Conservation (phyloP, 257 asterid species). For the Primulina eburnea region DNA sequence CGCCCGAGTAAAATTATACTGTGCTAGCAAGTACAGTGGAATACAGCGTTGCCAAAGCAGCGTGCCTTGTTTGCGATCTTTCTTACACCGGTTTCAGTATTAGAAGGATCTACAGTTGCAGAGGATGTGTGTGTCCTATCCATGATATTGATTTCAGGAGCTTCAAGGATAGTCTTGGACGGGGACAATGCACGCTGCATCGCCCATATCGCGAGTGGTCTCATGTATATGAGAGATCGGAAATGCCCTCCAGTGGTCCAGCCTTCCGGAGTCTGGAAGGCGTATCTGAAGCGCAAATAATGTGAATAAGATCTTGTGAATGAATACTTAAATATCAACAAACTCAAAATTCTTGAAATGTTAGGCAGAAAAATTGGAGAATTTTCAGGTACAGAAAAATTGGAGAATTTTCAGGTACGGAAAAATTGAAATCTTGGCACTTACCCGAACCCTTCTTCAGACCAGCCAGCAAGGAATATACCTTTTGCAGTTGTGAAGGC, state of each 20-base stretch:
- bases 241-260: conserved; percentile 96
- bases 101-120: conserved; percentile 24
- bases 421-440: conserved; percentile 10
- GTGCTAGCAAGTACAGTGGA: conserved; percentile 66
- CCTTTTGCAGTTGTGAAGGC: conserved; percentile 93
- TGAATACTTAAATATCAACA: too few species aligned
- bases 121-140: conserved; percentile 46
- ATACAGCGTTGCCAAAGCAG: conserved; percentile 65
- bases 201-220: conserved; percentile 96
- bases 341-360: neutral
- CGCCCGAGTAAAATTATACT: neutral
- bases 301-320: neutral
- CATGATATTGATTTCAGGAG: conserved; percentile 52
- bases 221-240: conserved; percentile 90
- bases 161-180: conserved; percentile 46
- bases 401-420: neutral
- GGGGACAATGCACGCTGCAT: conserved; percentile 83
- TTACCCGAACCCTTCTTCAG: conserved; percentile 95
- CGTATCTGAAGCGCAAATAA: conserved; percentile 43
- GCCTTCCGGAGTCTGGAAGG: conserved; percentile 93
- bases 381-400: neutral
- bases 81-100: conserved; percentile 44
- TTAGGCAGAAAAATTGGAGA: too few species aligned
- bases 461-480: conserved; percentile 93
- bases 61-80: conserved; percentile 51